Base-by-base conservation (phyloP, 169 alveolate genomes). In the Eimeria falciformis region DNA sequence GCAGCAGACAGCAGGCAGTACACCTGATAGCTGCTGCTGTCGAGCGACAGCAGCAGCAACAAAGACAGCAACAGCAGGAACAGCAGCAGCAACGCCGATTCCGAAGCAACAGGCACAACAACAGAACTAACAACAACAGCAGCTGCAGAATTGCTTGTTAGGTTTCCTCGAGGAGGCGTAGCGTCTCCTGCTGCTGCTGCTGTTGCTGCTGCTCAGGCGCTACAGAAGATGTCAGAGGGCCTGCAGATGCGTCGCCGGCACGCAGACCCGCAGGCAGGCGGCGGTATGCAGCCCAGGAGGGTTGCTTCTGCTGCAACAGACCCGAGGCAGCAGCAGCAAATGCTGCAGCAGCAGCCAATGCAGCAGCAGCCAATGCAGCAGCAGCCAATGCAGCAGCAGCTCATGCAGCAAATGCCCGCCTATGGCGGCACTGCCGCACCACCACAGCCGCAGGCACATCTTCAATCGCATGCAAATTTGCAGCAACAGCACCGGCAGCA, bases 151-250 rank as follows among this genome's bases (percentile, higher is more conserved):
- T n/a, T n/a, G n/a, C n/a, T n/a, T n/a, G n/a, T n/a, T n/a, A n/a
- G 58, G 21, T 50, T 50, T 50, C 58, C 71, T 5, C 33, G 33
- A 58, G 58, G 58, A 12, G 82, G 58, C 40, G 82, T 27, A 37
- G 55, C 50, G 5, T 3, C 82, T 37, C 58, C 82, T 71, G 82
- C 82, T 71, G 55, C 29, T 71, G 58, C 56, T 71, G 55, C 55
- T 37, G n/a, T 40, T 33, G 50, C 82, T 37, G 82, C 56, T 71
- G 82, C n/a, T 71, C 29, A 50, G 18, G 82, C 82, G 27, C 9
- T 9, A n/a, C 71, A 58, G 71, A 14, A 58, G 21, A 58, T 58
- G 71, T 14, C 71, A 58, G 71, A 58, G 11, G 25, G 25, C 33
- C 71, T 27, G 9, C 71, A 58, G n/a, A 33, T 27, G 46, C 21